Conservation (phyloP, 176 grass and related monocot genomes). For the Hyparrhenia diplandra region DNA sequence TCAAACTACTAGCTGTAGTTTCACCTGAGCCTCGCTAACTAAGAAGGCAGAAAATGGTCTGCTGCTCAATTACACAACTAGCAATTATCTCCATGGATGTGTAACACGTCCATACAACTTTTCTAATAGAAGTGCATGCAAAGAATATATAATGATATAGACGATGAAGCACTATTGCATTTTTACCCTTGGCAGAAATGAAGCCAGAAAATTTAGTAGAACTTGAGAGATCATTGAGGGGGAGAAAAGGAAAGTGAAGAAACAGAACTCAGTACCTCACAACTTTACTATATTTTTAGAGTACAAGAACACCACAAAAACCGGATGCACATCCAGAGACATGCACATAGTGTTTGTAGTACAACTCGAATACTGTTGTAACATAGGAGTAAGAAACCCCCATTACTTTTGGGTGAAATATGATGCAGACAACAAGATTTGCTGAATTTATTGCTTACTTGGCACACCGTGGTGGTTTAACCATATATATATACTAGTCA, state of each 20-base stretch:
- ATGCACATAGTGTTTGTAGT: constrained; percentile 2
- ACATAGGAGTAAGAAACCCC: neutral
- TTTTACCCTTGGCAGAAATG: neutral
- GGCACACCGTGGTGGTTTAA: neutral
- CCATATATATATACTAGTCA: neutral
- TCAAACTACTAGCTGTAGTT: neutral
- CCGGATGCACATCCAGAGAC: neutral
- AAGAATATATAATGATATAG: neutral
- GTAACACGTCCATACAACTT: neutral
- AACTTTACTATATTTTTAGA: neutral
- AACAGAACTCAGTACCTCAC: neutral
- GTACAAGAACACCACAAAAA: neutral
- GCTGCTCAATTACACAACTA: neutral
- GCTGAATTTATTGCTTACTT: neutral
- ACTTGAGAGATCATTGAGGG: neutral
- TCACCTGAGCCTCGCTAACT: neutral
- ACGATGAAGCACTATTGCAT: neutral
- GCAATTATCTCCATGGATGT: neutral
- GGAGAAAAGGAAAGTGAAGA: neutral
- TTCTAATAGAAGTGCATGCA: neutral
- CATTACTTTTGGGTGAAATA: neutral
- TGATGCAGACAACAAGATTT: neutral
- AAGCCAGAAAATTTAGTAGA: neutral
- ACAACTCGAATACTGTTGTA: neutral
- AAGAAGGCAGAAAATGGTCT: neutral